Conservation (phyloP, 225 moss, liverwort and hornwort species). For the Straminergon stramineum region DNA sequence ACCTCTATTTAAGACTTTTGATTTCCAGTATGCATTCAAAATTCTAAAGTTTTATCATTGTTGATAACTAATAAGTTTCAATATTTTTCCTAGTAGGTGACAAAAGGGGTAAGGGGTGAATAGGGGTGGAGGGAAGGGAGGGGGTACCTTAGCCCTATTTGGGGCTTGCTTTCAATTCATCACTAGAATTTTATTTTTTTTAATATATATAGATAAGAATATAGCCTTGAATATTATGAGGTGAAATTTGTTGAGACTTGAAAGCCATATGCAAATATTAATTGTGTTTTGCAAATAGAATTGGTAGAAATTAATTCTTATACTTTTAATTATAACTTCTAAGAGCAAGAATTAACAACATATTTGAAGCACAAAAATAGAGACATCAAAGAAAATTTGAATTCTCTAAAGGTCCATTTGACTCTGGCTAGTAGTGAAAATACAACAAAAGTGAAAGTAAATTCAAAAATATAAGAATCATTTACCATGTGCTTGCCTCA, state of each 20-base stretch:
- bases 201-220: not conserved
- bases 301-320: not conserved
- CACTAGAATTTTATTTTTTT: no score
- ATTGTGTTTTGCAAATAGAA: not conserved
- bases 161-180: not conserved
- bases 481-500: no score
- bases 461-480: no score
- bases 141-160: not conserved
- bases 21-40: not conserved
- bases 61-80: not conserved
- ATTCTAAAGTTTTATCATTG: not conserved
- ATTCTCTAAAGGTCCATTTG: no score
- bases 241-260: not conserved
- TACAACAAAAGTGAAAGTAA: no score
- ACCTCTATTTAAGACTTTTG: not conserved
- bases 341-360: not conserved
- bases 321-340: not conserved
- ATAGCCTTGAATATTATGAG: not conserved
- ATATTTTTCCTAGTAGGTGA: no score
- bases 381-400: no score
- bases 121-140: rapidly evolving
- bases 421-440: no score
- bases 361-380: not conserved
- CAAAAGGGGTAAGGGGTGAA: rapidly evolving
- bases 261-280: no score